Evolutionary conservation across 139 green algal genomes (phyloP).

Genomic region (Asterochloris sp.): DNA sequence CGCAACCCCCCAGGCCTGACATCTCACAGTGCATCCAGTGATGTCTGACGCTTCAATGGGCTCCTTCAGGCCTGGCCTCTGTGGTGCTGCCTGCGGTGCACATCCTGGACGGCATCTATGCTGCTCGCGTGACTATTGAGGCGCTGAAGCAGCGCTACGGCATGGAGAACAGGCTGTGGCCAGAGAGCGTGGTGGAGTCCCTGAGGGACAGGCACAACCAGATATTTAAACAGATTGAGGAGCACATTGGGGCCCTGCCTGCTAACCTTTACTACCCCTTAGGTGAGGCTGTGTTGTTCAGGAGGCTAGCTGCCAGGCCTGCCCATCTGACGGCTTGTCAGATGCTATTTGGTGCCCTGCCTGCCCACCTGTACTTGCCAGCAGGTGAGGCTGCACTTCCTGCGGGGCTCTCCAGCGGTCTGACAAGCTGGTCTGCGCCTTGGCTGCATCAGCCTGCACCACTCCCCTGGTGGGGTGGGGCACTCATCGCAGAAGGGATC

Average conservation of each 20-base stretch:
- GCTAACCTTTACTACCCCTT: conserved; percentile 1
- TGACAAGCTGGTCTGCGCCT: too few relatives aligned
- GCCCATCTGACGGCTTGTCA: too few relatives aligned
- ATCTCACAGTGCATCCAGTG: too few relatives aligned
- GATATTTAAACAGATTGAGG: conserved; percentile 44
- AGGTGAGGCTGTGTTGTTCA: not conserved
- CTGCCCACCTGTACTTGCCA: too few relatives aligned
- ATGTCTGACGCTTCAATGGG: not conserved
- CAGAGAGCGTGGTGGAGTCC: conserved; percentile 41
- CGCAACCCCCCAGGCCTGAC: too few relatives aligned
- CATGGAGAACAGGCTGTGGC: conserved; percentile 15
- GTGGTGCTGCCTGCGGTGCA: conserved; percentile 44
- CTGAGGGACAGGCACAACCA: conserved; percentile 44
- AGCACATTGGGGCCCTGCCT: conserved; percentile 16
- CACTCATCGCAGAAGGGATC: too few relatives aligned
- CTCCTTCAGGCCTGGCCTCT: conserved; percentile 40
- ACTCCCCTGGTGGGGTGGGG: too few relatives aligned
- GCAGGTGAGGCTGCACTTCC: too few relatives aligned
- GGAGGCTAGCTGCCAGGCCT: too few relatives aligned
- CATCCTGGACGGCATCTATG: conserved; percentile 75
- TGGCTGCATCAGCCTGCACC: too few relatives aligned
- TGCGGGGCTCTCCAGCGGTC: too few relatives aligned
- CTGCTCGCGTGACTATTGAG: conserved; percentile 27
- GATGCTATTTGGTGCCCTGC: too few relatives aligned
- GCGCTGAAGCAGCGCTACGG: conserved; percentile 11